A percentile compares a stretch with the other conserved stretches of the same genome.
Evolutionary conservation across 1,284 basidiomycete species (phyloP).

Genomic region (Psilocybe mexicana): DNA sequence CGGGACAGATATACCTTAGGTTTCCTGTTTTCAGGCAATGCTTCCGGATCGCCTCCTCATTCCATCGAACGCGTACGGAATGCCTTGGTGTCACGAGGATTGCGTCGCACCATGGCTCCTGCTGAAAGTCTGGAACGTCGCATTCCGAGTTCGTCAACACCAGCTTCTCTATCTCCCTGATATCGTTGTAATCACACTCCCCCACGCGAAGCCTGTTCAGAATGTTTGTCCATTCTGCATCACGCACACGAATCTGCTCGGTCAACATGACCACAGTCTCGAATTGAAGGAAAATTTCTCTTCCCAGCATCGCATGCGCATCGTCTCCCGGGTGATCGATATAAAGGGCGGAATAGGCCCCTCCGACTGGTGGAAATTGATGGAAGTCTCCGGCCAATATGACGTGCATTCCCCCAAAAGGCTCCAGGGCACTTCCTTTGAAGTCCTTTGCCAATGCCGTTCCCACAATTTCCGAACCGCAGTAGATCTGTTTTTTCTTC

Average conservation of each 20-base stretch:
- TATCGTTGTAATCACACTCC: constrained; percentile 23
- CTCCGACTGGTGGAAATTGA: no score
- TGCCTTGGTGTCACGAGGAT: constrained; percentile 39
- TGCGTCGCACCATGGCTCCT: constrained; percentile 27
- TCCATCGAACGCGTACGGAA: constrained; percentile 34
- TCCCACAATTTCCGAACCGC: no score
- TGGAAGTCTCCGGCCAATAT: no score
- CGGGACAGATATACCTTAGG: constrained; percentile 19
- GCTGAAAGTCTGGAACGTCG: constrained; percentile 18
- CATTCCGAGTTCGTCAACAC: constrained; percentile 21
- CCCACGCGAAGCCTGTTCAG: constrained; percentile 25
- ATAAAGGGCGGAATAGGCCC: no score
- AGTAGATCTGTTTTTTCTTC: no score
- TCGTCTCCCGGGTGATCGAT: no score
- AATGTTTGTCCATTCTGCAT: constrained; percentile 29
- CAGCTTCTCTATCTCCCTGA: constrained; percentile 23
- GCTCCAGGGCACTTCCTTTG: no score
- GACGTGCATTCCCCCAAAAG: no score
- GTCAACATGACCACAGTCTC: constrained; percentile 27
- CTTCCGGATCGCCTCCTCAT: constrained; percentile 22
- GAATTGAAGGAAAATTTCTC: background rate
- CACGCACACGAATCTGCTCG: constrained; percentile 30
- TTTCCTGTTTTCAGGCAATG: constrained; percentile 15
- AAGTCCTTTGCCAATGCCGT: no score
- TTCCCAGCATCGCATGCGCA: no score